Conservation (phyloP, 208 protist genomes). For the Polymyxa betae region DNA sequence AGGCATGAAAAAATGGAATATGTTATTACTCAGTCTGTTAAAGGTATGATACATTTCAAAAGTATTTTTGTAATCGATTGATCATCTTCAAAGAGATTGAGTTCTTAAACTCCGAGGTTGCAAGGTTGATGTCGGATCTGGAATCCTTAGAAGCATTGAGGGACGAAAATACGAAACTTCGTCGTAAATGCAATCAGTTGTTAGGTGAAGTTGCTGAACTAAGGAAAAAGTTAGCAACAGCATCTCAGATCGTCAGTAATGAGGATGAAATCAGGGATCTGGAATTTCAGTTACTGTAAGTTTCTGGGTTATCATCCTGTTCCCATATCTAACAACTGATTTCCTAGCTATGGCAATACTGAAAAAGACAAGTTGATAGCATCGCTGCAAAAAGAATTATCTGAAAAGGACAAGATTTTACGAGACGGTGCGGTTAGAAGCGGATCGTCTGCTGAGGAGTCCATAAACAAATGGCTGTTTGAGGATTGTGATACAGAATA, state of each 20-base stretch:
- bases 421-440: neutral
- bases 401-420: neutral
- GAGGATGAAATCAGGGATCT: neutral
- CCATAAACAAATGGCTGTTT: constrained; percentile 3
- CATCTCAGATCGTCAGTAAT: neutral
- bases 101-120: neutral
- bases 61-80: neutral
- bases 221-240: neutral
- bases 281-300: neutral
- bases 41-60: neutral
- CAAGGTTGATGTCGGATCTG: neutral
- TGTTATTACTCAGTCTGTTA: neutral
- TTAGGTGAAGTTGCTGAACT: neutral
- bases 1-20: neutral
- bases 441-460: neutral
- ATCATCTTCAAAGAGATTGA: neutral
- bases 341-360: neutral
- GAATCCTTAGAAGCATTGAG: neutral
- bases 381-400: neutral
- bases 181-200: neutral
- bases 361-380: constrained; percentile 2
- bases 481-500: neutral
- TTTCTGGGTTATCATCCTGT: neutral
- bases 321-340: neutral
- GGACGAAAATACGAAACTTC: neutral